phyloP scores from a whole-genome alignment of 805 yeast species.

The Hanseniaspora hatyaiensis region DNA sequence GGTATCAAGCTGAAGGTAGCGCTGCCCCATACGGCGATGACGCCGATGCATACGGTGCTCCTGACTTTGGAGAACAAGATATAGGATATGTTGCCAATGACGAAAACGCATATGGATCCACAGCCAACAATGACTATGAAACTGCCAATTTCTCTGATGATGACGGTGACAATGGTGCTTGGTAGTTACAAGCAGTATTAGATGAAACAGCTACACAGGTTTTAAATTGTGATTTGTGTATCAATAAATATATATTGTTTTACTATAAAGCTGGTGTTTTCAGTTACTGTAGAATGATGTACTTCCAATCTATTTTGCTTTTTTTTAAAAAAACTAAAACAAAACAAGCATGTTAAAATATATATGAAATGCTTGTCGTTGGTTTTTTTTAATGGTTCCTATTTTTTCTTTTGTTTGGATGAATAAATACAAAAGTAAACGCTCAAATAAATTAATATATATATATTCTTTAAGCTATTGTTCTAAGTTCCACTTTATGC shows the following conservation, averaged over 20 bases:
- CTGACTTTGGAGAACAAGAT: constrained; percentile 19
- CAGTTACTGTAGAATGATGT: no score
- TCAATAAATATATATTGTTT: no score
- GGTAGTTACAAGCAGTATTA: constrained; percentile 6
- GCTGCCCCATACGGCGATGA: constrained; percentile 7
- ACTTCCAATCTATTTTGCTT: no score
- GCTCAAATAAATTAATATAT: neutral
- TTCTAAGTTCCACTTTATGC: constrained; percentile 56
- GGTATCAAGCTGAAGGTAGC: constrained; percentile 29
- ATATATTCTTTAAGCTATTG: neutral
- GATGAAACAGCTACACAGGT: no score
- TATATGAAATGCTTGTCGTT: no score
- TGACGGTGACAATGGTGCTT: constrained; percentile 21
- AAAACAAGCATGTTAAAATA: neutral
- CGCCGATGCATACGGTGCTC: constrained; percentile 21
- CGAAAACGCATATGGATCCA: constrained; percentile 23
- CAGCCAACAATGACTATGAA: constrained; percentile 22
- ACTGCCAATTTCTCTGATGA: constrained; percentile 26
- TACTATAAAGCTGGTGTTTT: no score
- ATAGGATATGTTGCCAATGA: constrained; percentile 27
- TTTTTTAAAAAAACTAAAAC: no score
- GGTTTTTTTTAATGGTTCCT: neutral
- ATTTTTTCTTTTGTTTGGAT: neutral
- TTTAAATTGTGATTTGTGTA: no score
- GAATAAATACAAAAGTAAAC: neutral